Base-by-base conservation (phyloP, 768 basidiomycete genomes). In the Leccinum sublutescens region DNA sequence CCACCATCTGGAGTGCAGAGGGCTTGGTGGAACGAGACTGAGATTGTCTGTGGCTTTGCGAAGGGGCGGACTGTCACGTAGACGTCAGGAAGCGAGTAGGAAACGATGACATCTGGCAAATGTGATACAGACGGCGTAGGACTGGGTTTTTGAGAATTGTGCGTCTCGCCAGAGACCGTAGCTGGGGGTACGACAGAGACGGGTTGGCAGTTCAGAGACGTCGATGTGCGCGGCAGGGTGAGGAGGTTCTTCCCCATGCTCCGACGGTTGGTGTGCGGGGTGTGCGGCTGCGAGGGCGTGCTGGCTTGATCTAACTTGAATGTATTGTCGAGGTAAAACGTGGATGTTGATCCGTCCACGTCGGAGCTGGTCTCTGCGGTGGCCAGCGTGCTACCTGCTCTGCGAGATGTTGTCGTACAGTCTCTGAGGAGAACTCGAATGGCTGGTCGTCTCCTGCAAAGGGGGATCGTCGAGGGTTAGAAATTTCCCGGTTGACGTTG, bases 1-100 rank as follows among this genome's bases (percentile, higher is more conserved):
- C 76, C 36, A 93, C 86, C 73, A 86, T 89, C 68, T 94, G 89
- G 50, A 95, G 79, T 5, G 77, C 71, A 64, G 87, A 90, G 11
- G 89, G 89, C 19, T 89, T 88, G 12, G 73, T 67, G 4, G 88
- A 86, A 21, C 83, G 84, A 33, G 78, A 74, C 40, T 74, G 31
- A 31, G 31, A 31, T 31, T 31, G 71, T 55, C 77, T 76, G 66
- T 83, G 82, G 49, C 53, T 64, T 45, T 59, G 56, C 53, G 56
- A 67, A 53, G 56, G 66, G 49, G n/a, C 73, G 4, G 60, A 52
- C 29, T 29, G 9, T 29, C 55, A 40, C 65, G 50, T 55, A 71
- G 57, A 27, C 17, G 36, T 65, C 51, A 14, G 76, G 71, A 17
- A 70, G 56, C 25, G 77, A 69, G 27, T 75, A 55, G 1, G 78